These are phyloP conservation scores for Phoma sp. DNA, from an alignment of 2,329 filamentous ascomycete genomes.

Conservation along the genomic window DNA sequence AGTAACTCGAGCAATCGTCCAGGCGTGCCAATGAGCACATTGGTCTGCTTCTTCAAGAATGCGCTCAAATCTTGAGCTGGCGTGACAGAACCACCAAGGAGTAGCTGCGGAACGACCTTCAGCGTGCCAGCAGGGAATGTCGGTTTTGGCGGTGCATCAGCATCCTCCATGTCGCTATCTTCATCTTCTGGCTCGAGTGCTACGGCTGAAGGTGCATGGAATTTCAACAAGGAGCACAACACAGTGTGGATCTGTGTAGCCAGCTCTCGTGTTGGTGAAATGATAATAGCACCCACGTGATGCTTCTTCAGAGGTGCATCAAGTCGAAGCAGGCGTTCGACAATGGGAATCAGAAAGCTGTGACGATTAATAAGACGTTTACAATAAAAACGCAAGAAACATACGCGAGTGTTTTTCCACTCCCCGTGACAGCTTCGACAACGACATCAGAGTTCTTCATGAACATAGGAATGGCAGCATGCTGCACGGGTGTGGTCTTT, in stretches of 20 bases:
- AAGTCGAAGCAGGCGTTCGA: constrained; percentile 79
- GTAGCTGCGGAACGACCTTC: constrained; percentile 75
- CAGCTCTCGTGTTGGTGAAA: constrained; percentile 91
- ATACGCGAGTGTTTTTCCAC: constrained; percentile 44
- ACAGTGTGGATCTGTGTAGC: constrained; percentile 89
- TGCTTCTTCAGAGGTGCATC: constrained; percentile 86
- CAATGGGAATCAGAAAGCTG: constrained; percentile 77
- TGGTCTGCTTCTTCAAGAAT: constrained; percentile 84
- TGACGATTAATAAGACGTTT: not conserved
- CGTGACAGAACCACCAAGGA: constrained; percentile 82
- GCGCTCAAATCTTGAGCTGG: constrained; percentile 83
- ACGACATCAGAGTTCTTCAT: constrained; percentile 91
- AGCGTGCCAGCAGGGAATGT: constrained; percentile 56
- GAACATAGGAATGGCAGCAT: constrained; percentile 86
- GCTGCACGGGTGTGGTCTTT: constrained; percentile 93
- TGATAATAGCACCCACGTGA: constrained; percentile 87
- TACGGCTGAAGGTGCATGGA: constrained; percentile 80
- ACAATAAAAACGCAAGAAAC: constrained; percentile 1
- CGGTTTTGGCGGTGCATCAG: constrained; percentile 45
- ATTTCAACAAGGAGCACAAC: constrained; percentile 75
- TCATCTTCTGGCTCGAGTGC: constrained; percentile 61
- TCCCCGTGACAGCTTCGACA: constrained; percentile 68
- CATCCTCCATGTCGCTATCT: constrained; percentile 50
- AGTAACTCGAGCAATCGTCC: constrained; percentile 88
- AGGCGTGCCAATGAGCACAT: constrained; percentile 88